Conservation (phyloP, 2,329 filamentous ascomycete genomes). For the Tolypocladium nubicola region DNA sequence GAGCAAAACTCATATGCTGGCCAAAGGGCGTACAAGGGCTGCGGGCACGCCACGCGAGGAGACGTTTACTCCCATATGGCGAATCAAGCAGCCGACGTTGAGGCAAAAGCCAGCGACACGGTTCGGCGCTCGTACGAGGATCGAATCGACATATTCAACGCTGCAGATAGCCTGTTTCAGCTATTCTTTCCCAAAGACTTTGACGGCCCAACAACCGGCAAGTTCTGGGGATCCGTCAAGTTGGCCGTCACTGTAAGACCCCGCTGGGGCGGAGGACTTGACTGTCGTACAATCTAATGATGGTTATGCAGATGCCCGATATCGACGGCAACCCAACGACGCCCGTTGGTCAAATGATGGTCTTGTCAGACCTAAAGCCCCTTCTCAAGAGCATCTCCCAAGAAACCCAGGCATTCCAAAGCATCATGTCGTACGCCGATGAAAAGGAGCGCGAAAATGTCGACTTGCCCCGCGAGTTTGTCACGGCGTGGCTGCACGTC, state of each 20-base stretch:
- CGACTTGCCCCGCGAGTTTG: conserved; percentile 23
- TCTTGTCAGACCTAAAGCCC: conserved; percentile 1
- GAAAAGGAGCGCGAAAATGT: conserved; percentile 17
- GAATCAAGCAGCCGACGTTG: conserved; percentile 9
- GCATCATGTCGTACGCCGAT: conserved; percentile 15
- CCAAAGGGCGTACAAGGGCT: conserved; percentile 18
- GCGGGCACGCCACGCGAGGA: conserved; percentile 9
- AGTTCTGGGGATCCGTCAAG: conserved; percentile 33
- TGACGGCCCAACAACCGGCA: conserved; percentile 24
- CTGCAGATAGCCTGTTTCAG: conserved; percentile 25
- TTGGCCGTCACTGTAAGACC: conserved; percentile 16
- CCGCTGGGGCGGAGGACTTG: neutral
- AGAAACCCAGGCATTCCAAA: conserved; percentile 17
- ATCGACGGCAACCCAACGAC: conserved; percentile 4
- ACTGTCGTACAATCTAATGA: neutral
- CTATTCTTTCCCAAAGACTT: conserved; percentile 30
- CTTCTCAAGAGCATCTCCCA: conserved; percentile 12
- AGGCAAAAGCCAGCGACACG: conserved; percentile 12
- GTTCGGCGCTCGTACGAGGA: conserved; percentile 18
- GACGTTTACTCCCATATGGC: conserved; percentile 14
- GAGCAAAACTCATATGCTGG: conserved; percentile 14
- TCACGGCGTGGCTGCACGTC: conserved; percentile 30
- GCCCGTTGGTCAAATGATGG: neutral
- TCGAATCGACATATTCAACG: conserved; percentile 28
- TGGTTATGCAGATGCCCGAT: conserved; percentile 4